Base-by-base conservation (phyloP, 768 basidiomycete genomes). In the Psilocybe azurescens region DNA sequence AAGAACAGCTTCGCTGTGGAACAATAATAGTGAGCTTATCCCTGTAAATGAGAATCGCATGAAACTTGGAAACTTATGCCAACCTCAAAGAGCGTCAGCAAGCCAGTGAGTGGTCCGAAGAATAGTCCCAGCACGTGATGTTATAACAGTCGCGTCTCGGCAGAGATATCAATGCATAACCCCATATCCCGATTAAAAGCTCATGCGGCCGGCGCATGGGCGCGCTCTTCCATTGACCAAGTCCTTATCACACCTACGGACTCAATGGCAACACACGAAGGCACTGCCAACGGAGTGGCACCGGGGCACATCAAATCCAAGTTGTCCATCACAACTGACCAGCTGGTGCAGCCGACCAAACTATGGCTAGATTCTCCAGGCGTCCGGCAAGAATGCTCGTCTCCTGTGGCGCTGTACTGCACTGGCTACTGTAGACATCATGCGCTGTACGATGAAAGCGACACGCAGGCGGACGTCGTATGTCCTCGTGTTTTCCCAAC, bases 1-100 rank as follows among this genome's bases (percentile, higher is more conserved):
- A 5, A 67, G 71, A 38, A 77, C 78, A 33, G 69, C 75, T 46
- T 69, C 75, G 5, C 62, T 62, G 39, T 72, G 73, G 74, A 78
- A 77, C 41, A 54, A 53, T 8, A 75, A 70, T 28, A 72, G 78
- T 78, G 38, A 44, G 74, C 48, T 20, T 5, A 6, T 29, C 7
- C 46, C 20, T 13, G 7, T 24, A 2, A 36, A 16, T 2, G 5
- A 18, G 38, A 30, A 14, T 36, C 7, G 36, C 6, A 30, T 14
- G 10, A 29, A 53, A 10, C 6, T 10, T 53, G 18, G 18, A 6
- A 6, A 29, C 16, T 36, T 29, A 48, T 10, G 6, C 32, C 30
- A 10, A 8, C 60, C 39, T n/a, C 29, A 50, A 50, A 63, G 59
- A 59, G 8, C 63, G 68, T 10, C 48, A 58, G 29, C 41, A 52